Evolutionary conservation across 305 asterid genomes (phyloP).

Genomic region (Fraxinus latifolia): DNA sequence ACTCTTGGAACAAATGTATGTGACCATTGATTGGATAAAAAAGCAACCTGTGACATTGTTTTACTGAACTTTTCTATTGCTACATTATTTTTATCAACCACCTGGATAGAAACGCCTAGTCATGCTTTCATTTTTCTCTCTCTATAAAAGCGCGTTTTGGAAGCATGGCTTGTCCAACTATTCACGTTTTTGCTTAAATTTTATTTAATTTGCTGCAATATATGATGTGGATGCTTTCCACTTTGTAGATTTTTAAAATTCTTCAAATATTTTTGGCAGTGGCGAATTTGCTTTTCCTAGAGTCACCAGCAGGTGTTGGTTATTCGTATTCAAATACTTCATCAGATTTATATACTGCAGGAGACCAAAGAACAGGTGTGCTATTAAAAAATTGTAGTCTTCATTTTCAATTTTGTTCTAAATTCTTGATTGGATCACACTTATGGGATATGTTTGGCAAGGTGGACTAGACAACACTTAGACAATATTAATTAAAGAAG

Average conservation of each 20-base stretch:
- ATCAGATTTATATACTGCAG: slow-evolving; percentile 66
- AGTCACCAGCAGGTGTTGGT: slow-evolving; percentile 95
- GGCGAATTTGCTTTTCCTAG: slow-evolving; percentile 82
- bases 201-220: background rate
- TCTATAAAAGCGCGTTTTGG: background rate
- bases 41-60: background rate
- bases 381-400: background rate
- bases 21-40: background rate
- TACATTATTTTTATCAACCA: background rate
- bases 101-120: background rate
- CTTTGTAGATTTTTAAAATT: background rate
- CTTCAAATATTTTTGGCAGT: slow-evolving; percentile 43
- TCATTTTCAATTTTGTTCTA: background rate
- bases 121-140: background rate
- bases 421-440: background rate
- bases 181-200: background rate
- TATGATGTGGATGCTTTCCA: background rate
- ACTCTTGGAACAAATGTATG: slow-evolving; percentile 93
- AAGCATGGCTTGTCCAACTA: background rate
- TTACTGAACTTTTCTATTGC: background rate
- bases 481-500: background rate
- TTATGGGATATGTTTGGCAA: background rate
- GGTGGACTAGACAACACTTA: background rate
- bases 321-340: slow-evolving; percentile 80
- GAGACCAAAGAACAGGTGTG: slow-evolving; percentile 77